Evolutionary conservation across 2,329 filamentous ascomycete species (phyloP), one percentile per base, ranked within the genome.

Genomic region (Fusarium agapanthi): DNA sequence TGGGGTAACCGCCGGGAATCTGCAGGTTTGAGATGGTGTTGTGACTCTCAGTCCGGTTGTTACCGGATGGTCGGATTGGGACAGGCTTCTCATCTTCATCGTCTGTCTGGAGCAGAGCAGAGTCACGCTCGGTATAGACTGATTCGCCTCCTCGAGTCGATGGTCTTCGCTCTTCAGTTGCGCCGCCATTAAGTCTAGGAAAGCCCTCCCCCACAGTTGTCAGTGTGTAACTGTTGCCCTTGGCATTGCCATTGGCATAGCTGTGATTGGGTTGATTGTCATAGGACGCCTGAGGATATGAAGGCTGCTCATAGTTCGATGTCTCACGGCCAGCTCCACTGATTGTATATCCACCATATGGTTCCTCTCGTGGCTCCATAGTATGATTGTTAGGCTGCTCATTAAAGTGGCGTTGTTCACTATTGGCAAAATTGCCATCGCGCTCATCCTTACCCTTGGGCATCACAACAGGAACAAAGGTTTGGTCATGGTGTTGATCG

Each of bases 1-100:
- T 85, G 14, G 90, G 90, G 77, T 87, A 94, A 73, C 91, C 86
- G 16, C 92, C 92, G 7, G 92, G 92, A 24, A 94, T 87, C 77
- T 92, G 91, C 56, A 94, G 81, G 76, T 91, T 87, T 61, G 89
- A 90, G 48, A 93, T 88, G 34, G 87, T 88, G 18, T 86, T 84
- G 12, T 86, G 83, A 72, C 87, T 86, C 51, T 85, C 82, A 20
- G 80, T 82, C 54, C 84, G 54, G 57, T 72, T 75, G 54, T 75
- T 68, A 14, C 76, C 73, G 3, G 75, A 72, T 7, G 80, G 79
- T 40, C 81, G 77, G 16, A 72, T 63, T 20, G 73, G 59, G 13
- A 44, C 51, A 24, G 50, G 32, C 47, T 47, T 76, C 50, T 69
- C 72, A 32, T 78, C 72, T 45, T 79, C 65, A 43, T 79, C 72